These are phyloP conservation scores for Elongisporangium prolatum DNA, from an alignment of 352 stramenopile genomes.

Conservation along the genomic window DNA sequence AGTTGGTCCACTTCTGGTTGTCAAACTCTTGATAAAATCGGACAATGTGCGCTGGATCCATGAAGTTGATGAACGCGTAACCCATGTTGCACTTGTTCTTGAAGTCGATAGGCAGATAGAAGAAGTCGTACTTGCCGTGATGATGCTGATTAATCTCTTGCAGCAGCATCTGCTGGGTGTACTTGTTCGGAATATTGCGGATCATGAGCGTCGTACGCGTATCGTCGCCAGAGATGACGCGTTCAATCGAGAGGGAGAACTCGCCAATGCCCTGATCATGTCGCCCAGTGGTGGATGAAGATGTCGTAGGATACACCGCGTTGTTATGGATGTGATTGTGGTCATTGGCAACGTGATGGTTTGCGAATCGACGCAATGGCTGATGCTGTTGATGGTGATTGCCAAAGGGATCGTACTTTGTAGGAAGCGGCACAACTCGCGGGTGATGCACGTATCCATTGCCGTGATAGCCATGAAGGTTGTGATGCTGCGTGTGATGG, in stretches of 20 bases:
- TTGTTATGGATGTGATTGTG: slow-evolving; percentile 5
- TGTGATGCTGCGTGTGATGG: slow-evolving; percentile 19
- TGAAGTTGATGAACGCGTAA: slow-evolving; percentile 99
- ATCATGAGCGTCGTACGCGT: slow-evolving; percentile 99
- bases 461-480: slow-evolving; percentile 2
- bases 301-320: not conserved
- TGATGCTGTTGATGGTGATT: slow-evolving; percentile 22
- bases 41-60: slow-evolving; percentile 78
- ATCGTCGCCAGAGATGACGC: slow-evolving; percentile 86
- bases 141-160: slow-evolving; percentile 94
- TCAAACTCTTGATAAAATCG: slow-evolving; percentile 85
- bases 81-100: slow-evolving; percentile 99
- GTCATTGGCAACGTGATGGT: slow-evolving; percentile 12
- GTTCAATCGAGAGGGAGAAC: slow-evolving; percentile 74
- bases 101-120: slow-evolving; percentile 99
- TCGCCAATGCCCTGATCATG: slow-evolving; percentile 66
- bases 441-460: not conserved
- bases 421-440: not conserved
- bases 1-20: slow-evolving; percentile 94
- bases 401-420: slow-evolving; percentile 12
- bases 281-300: slow-evolving; percentile 20
- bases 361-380: slow-evolving; percentile 21
- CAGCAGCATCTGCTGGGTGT: slow-evolving; percentile 99
- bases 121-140: slow-evolving; percentile 96
- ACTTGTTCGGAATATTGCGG: slow-evolving; percentile 99